Base-by-base conservation (phyloP, 495 filamentous ascomycete species). In the Talaromyces proteolyticus region DNA sequence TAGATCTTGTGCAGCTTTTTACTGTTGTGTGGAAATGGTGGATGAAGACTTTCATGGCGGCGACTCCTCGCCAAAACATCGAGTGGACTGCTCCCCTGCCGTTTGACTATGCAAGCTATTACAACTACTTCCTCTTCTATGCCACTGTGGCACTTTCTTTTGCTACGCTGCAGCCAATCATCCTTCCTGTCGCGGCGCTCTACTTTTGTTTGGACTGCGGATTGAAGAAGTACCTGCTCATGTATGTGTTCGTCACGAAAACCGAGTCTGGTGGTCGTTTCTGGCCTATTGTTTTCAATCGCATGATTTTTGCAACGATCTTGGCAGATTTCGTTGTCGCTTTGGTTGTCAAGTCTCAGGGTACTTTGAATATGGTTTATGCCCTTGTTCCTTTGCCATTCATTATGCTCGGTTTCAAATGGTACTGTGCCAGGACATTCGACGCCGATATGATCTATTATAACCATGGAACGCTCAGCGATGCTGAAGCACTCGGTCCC, bases 241-340 rank as follows among this genome's bases (percentile, higher is more conserved):
- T 97, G 63, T 96, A 98, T 66, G 84, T 97, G 53, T 95, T 96
- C 50, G 77, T 96, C 50, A 99, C 93, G 20, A 98, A 96, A 67
- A 92, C 85, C 37, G 93, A 99, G 65, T 95, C 89, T 4, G 91
- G 90, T 19, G 93, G 94, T n/a, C 80, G 84, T 59, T 95, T 87
- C 67, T 99, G 93, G 93, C 82, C 89, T 34, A 65, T 89, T 2
- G 55, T 97, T 25, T 93, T 88, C 79, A 97, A 99, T 62, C 90
- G 93, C 19, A 71, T 96, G 63, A 62, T 99, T 29, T 91, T 96
- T 60, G 90, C 81, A 14, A 76, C 84, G 5, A 79, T 95, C 14
- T 70, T 97, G 16, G 76, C 89, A 47, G 92, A 95, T 57, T 50
- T 87, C 36, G 76, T 95, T 52, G 79, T 92, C 38, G 91, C 85